Evolutionary conservation across 2,329 filamentous ascomycete genomes (phyloP).

Genomic region (Pseudogymnoascus sp.): DNA sequence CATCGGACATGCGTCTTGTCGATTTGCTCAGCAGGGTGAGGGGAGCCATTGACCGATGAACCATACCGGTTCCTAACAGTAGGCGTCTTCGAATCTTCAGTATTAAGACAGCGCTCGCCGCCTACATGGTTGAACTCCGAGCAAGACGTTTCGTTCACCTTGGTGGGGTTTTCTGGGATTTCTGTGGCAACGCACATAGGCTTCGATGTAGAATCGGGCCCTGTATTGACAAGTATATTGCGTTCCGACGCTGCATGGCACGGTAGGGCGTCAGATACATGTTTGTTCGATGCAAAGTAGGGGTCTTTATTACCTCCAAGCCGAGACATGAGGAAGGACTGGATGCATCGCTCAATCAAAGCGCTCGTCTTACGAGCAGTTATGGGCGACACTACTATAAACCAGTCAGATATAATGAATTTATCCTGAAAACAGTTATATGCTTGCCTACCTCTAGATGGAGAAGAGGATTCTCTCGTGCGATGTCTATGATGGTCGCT

Average conservation of each 20-base stretch:
- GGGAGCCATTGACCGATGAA: not conserved
- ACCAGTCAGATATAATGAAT: conserved; percentile 1
- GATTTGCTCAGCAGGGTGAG: not conserved
- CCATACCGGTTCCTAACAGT: not conserved
- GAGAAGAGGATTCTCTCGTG: not conserved
- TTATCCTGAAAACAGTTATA: not conserved
- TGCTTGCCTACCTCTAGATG: not conserved
- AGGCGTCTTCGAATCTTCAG: not conserved
- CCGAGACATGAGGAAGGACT: conserved; percentile 41
- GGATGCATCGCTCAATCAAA: conserved; percentile 51
- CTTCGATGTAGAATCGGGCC: not conserved
- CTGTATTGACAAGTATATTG: not conserved
- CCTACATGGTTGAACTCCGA: not conserved
- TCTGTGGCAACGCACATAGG: not conserved
- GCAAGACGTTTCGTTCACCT: not conserved
- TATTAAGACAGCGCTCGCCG: not conserved
- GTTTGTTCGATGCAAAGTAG: not conserved
- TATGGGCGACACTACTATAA: conserved; percentile 41
- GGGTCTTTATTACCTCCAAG: conserved; percentile 31
- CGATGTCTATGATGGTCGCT: not conserved
- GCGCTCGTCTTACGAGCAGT: conserved; percentile 54
- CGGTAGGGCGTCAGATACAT: not conserved
- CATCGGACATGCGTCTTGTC: not conserved
- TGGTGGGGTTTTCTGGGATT: not conserved
- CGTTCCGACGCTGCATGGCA: not conserved